Conservation (phyloP, 2,329 filamentous ascomycete species). For the Trichoderma sp. region DNA sequence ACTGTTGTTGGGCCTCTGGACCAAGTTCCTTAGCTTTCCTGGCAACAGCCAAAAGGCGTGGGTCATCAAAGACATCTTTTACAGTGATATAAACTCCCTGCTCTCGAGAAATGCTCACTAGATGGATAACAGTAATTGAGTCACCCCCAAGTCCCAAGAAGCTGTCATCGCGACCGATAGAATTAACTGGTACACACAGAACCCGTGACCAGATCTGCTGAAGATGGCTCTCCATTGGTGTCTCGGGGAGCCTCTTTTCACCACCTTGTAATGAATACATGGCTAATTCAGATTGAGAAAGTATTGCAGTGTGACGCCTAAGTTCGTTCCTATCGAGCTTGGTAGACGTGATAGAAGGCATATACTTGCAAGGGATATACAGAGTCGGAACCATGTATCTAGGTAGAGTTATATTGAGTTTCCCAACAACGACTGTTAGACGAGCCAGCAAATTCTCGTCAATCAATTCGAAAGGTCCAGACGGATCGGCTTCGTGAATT, state of each 20-base stretch:
- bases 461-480: slow-evolving; percentile 18
- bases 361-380: slow-evolving; percentile 23
- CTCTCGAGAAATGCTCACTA: slow-evolving; percentile 11
- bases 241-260: slow-evolving; percentile 6
- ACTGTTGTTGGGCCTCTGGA: neutral
- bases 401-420: slow-evolving; percentile 20
- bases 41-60: slow-evolving; percentile 9
- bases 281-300: neutral
- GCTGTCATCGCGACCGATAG: slow-evolving; percentile 21
- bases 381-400: slow-evolving; percentile 24
- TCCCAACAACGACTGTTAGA: slow-evolving; percentile 20
- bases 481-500: neutral
- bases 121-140: slow-evolving; percentile 27
- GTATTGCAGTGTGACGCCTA: neutral
- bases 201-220: slow-evolving; percentile 22
- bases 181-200: slow-evolving; percentile 1
- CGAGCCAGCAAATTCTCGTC: slow-evolving; percentile 16
- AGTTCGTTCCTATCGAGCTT: slow-evolving; percentile 22
- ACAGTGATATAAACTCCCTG: slow-evolving; percentile 15
- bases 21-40: neutral
- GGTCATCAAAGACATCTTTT: slow-evolving; percentile 12
- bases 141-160: slow-evolving; percentile 34
- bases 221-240: slow-evolving; percentile 6
- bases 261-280: neutral
- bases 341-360: slow-evolving; percentile 24